Evolutionary conservation across 352 stramenopile genomes (phyloP), one percentile per base, ranked within the genome.

Genomic region (Phytophthora podocarpi): DNA sequence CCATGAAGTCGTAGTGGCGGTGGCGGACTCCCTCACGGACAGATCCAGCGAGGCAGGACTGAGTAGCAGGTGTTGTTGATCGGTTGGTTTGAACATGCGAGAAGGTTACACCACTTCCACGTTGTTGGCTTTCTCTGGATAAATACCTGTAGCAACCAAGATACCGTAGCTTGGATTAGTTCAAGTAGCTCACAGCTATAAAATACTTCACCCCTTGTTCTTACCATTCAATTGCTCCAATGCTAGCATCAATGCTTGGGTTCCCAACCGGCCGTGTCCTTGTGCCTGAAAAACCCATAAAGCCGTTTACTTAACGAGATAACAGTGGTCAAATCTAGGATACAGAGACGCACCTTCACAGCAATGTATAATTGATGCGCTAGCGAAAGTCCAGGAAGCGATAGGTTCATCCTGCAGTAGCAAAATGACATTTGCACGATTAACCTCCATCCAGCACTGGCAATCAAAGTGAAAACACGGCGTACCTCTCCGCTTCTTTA

Each of bases 361-460:
- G 86, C 85, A 48, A 95, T 47, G 63, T 95, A 97, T 16, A 97
- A 58, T 48, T 97, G 86, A 52, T 96, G 84, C 28, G 89, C 89
- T 16, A 97, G 71, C 18, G 86, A 81, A 12, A 97, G 67, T 11
- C 89, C 89, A 13, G 87, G 89, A 10, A 97, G 78, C 20, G 86
- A 90, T 24, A 97, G 40, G 43, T 90, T 87, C 89, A 97, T 96
- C 12, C 82, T 89, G 57, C 0, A 34, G n/a, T 6, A 63, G 11
- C 9, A 50, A 56, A 40, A 24, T 24, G 24, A 34, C 32, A 52
- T 20, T 40, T 16, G 50, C 31, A 51, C n/a, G 13, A 36, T 39
- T 21, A 21, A 42, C 23, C 12, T 36, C 20, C 13, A 54, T n/a
- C 35, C 12, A 45, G 13, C 5, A 65, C 9, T 12, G 28, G 5